A percentile compares a stretch with the other conserved stretches of the same genome.
These are phyloP conservation scores for Tetradesmus obliquus DNA, from an alignment of 139 green algal species.

Conservation along the genomic window DNA sequence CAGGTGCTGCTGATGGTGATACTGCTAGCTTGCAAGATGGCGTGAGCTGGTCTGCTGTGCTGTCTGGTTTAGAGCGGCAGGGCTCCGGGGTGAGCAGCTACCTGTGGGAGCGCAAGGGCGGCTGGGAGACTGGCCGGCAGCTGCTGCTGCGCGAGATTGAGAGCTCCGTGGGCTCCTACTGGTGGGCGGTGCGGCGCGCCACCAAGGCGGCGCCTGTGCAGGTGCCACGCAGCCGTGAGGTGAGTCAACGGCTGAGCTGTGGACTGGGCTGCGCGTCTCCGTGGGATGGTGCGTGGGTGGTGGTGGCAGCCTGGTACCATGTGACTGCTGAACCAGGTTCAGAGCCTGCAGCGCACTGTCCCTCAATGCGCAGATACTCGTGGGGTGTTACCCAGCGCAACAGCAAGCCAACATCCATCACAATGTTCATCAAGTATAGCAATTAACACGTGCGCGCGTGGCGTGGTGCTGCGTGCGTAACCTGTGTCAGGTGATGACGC, in stretches of 20 bases:
- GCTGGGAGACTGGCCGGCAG: constrained; percentile 29
- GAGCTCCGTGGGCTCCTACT: constrained; percentile 7
- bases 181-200: constrained; percentile 18
- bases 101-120: constrained; percentile 40
- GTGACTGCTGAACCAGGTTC: no score
- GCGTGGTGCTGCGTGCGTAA: not conserved
- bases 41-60: constrained; percentile 6
- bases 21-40: not conserved
- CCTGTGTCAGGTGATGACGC: constrained; percentile 11
- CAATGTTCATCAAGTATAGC: no score
- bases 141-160: constrained; percentile 38
- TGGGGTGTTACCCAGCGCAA: no score
- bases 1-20: not conserved
- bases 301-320: not conserved
- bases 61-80: constrained; percentile 8
- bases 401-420: no score
- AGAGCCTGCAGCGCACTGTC: no score
- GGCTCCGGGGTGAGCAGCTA: constrained; percentile 29
- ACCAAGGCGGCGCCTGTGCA: constrained; percentile 6
- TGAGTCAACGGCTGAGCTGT: not conserved
- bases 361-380: no score
- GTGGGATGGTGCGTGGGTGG: not conserved
- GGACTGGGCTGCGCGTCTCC: not conserved
- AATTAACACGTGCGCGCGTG: no score
- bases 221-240: constrained; percentile 33